Base-by-base conservation (phyloP, 768 basidiomycete genomes). In the Pisolithus marmoratus region DNA sequence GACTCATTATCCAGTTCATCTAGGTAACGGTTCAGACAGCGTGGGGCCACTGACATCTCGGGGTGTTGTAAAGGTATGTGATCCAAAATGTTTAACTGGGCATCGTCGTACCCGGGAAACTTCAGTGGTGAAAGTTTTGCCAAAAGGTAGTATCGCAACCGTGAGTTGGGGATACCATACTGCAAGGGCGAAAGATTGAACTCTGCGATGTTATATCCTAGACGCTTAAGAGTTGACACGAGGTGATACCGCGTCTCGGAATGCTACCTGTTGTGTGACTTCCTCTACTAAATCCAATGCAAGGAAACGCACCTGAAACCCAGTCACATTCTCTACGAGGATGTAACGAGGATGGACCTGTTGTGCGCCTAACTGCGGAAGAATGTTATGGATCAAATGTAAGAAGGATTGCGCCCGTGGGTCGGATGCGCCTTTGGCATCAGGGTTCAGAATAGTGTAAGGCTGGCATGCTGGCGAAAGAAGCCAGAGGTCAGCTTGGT, bases 391-490 rank as follows among this genome's bases (percentile, higher is more conserved):
- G 38, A 90, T 71, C 37, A 92, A 75, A 64, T 87, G 82, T 20
- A 90, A 72, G 65, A 91, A 92, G 0, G 86, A 87, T 54, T 75
- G 74, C 8, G 88, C 88, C 14, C 88, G 80, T 11, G 88, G 85
- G 69, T 92, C 90, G 11, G 69, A 68, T 8, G 77, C 79, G 9
- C 85, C 87, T 70, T 83, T 84, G 8, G 85, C 84, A 14, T 75
- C 71, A 4, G 86, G 82, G 60, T 88, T 90, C 48, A 92, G 70
- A 2, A 88, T 79, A 0, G 90, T 90, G 60, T 90, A 91, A 0
- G 90, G 90, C 60, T 91, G 89, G 63, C 89, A 92, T 7, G 88
- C 81, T 5, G 89, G 90, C 0, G 89, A 90, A 42, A 90, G 66
- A 17, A 91, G 76, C 89, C 90, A 91, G 5, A 89, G 63, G 54